These are phyloP conservation scores for Purshia tridentata DNA, from an alignment of 306 rosid species.

Conservation along the genomic window DNA sequence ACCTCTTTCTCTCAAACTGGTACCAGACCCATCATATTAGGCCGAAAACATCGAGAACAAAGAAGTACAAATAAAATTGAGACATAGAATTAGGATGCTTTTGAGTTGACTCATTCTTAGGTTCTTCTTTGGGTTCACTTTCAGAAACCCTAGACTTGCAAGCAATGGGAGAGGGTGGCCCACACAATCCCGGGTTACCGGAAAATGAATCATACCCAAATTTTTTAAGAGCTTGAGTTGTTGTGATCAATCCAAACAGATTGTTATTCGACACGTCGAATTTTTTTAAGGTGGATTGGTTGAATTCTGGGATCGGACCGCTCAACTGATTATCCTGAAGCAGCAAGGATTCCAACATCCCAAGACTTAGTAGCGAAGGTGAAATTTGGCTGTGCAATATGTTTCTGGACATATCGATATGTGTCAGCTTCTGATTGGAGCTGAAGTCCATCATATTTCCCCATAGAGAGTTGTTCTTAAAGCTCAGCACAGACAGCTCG, in stretches of 20 bases:
- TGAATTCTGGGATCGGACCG: constrained; percentile 44
- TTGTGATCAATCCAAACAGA: constrained; percentile 39
- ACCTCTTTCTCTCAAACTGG: too few relatives aligned
- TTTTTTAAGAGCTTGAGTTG: constrained; percentile 31
- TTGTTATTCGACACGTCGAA: constrained; percentile 50
- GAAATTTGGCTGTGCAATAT: constrained; percentile 36
- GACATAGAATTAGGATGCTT: neutral
- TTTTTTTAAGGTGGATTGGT: constrained; percentile 30
- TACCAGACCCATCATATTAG: too few relatives aligned
- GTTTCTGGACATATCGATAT: constrained; percentile 42
- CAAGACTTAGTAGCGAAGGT: constrained; percentile 24
- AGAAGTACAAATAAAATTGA: neutral
- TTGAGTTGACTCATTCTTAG: neutral
- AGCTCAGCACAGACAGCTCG: constrained; percentile 39
- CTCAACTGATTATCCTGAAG: constrained; percentile 38
- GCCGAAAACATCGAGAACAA: constrained; percentile 38
- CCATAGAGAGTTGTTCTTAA: constrained; percentile 41
- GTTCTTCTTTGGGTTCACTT: too few relatives aligned
- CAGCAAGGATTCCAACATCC: constrained; percentile 33
- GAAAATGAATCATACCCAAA: constrained; percentile 28
- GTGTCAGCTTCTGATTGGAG: constrained; percentile 31
- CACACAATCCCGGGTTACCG: constrained; percentile 39
- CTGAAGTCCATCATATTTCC: constrained; percentile 37
- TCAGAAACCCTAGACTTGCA: neutral
- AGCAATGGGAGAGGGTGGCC: constrained; percentile 24